Evolutionary conservation across 805 yeast species (phyloP).

Genomic region (Starmera amethionina): DNA sequence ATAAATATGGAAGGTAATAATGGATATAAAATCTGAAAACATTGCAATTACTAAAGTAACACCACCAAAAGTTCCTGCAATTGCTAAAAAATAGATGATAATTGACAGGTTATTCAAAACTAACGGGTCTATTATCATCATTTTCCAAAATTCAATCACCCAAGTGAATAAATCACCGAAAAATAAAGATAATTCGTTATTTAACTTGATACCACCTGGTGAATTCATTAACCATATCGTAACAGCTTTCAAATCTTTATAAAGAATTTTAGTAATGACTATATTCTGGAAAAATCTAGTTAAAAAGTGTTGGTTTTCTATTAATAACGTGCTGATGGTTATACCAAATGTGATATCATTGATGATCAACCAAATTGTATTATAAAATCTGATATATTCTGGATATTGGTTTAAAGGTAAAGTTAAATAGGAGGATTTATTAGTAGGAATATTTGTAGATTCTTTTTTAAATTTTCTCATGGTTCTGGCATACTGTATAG

Average conservation of each 20-base stretch:
- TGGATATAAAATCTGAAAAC: constrained; percentile 50
- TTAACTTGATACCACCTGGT: constrained; percentile 91
- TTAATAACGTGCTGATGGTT: constrained; percentile 39
- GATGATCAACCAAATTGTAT: constrained; percentile 76
- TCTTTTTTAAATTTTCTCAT: constrained; percentile 14
- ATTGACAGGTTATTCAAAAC: constrained; percentile 18
- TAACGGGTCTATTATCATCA: constrained; percentile 16
- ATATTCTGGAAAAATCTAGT: constrained; percentile 19
- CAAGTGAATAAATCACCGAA: constrained; percentile 81
- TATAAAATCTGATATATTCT: constrained; percentile 71
- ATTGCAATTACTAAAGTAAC: constrained; percentile 61
- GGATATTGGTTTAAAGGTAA: constrained; percentile 38
- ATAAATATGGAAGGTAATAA: constrained; percentile 62
- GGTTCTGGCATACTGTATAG: constrained; percentile 62
- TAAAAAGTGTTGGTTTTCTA: constrained; percentile 23
- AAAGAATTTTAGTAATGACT: constrained; percentile 30
- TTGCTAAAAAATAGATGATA: constrained; percentile 28
- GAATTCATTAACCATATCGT: constrained; percentile 74
- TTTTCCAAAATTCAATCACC: constrained; percentile 66
- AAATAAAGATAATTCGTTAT: constrained; percentile 75
- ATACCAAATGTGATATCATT: constrained; percentile 78
- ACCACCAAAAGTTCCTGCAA: constrained; percentile 50
- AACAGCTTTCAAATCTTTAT: constrained; percentile 33
- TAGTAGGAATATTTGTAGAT: constrained; percentile 10
- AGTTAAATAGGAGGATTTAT: constrained; percentile 14